Conservation (phyloP, 129 eudicot species). For the Heracleum sosnowskyi region DNA sequence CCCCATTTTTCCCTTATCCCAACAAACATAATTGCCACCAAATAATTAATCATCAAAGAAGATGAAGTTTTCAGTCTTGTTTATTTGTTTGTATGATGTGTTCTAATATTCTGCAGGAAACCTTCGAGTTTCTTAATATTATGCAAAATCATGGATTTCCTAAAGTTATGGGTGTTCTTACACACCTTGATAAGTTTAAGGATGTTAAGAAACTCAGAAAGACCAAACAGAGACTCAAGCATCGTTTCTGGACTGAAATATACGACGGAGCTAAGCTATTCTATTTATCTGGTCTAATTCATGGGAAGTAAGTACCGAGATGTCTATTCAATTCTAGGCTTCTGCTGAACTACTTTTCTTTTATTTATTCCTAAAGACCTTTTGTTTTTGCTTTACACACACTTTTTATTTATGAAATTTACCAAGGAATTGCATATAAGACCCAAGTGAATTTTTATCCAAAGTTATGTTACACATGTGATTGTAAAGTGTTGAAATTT, state of each 20-base stretch:
- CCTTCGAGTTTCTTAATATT: constrained; percentile 90
- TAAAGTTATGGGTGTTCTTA: constrained; percentile 96
- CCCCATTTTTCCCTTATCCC: neutral
- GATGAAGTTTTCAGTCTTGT: neutral
- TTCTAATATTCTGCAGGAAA: constrained; percentile 53
- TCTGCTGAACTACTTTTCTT: neutral
- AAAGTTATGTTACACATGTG: neutral
- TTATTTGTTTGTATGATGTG: neutral
- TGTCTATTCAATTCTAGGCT: neutral
- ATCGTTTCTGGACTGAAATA: constrained; percentile 97
- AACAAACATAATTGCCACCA: neutral
- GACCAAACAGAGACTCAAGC: constrained; percentile 86
- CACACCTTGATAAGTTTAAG: constrained; percentile 92
- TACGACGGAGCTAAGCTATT: constrained; percentile 91
- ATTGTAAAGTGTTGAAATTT: neutral
- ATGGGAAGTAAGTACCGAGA: constrained; percentile 69
- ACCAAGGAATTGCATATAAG: neutral
- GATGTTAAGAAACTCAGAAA: constrained; percentile 92
- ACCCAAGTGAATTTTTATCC: neutral
- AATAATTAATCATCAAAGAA: neutral
- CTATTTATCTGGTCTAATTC: constrained; percentile 86
- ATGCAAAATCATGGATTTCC: constrained; percentile 97
- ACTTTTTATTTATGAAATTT: neutral
- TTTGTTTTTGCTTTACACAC: neutral
- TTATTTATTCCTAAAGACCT: neutral